Percentiles rank a stretch among this genome's conserved stretches.
Evolutionary conservation across 345 rosid genomes (phyloP).

Genomic region (Citrus glauca): DNA sequence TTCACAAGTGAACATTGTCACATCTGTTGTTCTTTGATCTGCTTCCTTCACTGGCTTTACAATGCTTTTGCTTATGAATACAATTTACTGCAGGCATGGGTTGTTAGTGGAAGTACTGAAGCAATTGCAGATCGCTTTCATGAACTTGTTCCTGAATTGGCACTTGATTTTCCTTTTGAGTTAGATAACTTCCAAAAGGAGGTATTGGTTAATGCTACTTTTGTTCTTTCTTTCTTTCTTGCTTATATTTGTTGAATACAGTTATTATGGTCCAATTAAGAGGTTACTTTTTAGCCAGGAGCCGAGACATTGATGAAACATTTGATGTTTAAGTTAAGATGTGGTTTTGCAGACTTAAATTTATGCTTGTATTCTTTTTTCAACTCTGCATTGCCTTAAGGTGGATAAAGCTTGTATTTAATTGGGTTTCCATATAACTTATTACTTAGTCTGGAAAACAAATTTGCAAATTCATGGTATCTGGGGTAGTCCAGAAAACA

Average conservation of each 20-base stretch:
- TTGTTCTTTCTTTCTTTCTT: not conserved
- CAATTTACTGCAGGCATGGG: slow-evolving; percentile 60
- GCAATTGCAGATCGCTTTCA: slow-evolving; percentile 68
- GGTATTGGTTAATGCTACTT: slow-evolving; percentile 36
- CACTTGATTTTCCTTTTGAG: slow-evolving; percentile 85
- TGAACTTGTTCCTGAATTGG: slow-evolving; percentile 91
- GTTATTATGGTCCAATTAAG: not conserved
- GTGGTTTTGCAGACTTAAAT: not conserved
- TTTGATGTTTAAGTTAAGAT: not conserved
- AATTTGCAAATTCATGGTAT: not conserved
- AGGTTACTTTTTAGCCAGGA: not conserved
- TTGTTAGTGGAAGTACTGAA: slow-evolving; percentile 60
- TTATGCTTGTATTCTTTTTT: not conserved
- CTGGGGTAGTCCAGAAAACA: not conserved
- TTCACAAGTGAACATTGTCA: not conserved
- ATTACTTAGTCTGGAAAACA: not conserved
- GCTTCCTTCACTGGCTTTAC: slow-evolving; percentile 1
- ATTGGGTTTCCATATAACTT: not conserved
- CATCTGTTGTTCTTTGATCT: not conserved
- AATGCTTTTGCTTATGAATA: slow-evolving; percentile 13
- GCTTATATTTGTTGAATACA: not conserved
- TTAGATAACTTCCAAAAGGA: slow-evolving; percentile 91
- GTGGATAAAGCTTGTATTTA: not conserved
- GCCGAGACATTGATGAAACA: not conserved
- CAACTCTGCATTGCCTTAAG: not conserved